Evolutionary conservation across 768 basidiomycete species (phyloP).

Genomic region (Psilocybe cyanescens): DNA sequence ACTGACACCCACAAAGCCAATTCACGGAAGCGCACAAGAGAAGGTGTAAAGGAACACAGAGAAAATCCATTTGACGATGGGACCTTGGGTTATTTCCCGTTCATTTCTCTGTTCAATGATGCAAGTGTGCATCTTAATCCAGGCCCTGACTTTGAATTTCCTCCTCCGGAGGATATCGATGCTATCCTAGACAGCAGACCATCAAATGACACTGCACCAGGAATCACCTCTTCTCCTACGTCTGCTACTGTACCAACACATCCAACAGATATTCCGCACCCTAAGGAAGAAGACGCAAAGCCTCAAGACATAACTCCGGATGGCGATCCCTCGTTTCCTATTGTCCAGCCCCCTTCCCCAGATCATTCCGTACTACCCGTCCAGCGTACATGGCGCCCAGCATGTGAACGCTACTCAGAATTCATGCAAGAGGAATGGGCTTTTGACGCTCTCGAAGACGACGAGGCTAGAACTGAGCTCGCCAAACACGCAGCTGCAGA

Average conservation of each 20-base stretch:
- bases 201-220: neutral
- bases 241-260: neutral
- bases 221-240: neutral
- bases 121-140: slow-evolving; percentile 86
- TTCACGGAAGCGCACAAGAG: slow-evolving; percentile 64
- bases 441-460: slow-evolving; percentile 79
- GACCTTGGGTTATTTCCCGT: slow-evolving; percentile 92
- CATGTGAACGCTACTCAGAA: slow-evolving; percentile 84
- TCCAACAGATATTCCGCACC: neutral
- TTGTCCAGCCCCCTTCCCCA: neutral
- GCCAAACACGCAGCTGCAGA: slow-evolving; percentile 40
- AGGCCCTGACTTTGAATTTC: slow-evolving; percentile 83
- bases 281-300: neutral
- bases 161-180: slow-evolving; percentile 82
- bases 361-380: neutral
- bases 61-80: slow-evolving; percentile 95
- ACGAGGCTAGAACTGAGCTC: slow-evolving; percentile 56
- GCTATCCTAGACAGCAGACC: slow-evolving; percentile 47
- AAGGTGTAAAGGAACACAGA: slow-evolving; percentile 73
- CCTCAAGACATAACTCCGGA: slow-evolving; percentile 9
- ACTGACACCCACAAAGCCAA: slow-evolving; percentile 66
- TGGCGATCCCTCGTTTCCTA: neutral
- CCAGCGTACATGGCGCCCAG: slow-evolving; percentile 72
- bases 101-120: slow-evolving; percentile 92
- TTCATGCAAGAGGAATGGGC: slow-evolving; percentile 84